phyloP scores from a whole-genome alignment of 495 filamentous ascomycete genomes.

The Xylaria cubensis region DNA sequence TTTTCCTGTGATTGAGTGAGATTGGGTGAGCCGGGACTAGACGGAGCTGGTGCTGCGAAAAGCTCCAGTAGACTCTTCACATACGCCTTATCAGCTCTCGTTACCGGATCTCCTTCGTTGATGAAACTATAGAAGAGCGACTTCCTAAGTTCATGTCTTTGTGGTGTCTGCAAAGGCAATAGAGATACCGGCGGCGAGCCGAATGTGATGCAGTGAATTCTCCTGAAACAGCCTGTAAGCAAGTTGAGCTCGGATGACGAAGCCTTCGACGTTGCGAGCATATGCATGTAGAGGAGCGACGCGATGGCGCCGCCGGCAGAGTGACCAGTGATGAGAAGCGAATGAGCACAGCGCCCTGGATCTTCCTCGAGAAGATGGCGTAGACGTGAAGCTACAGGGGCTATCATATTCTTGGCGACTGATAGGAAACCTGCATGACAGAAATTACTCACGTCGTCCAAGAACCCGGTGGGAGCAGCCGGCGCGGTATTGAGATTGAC shows the following conservation, averaged over 20 bases:
- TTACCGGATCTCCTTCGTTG: constrained; percentile 85
- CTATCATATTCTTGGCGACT: constrained; percentile 77
- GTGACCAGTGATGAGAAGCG: constrained; percentile 82
- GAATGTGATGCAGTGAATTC: constrained; percentile 82
- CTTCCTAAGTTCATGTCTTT: constrained; percentile 55
- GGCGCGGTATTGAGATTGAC: constrained; percentile 77
- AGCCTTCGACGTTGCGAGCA: constrained; percentile 63
- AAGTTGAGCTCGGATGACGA: constrained; percentile 69
- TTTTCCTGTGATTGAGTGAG: constrained; percentile 27
- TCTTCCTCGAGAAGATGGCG: constrained; percentile 72
- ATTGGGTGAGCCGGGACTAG: not conserved
- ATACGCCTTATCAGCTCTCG: constrained; percentile 76
- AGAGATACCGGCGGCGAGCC: constrained; percentile 79
- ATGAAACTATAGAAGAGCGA: constrained; percentile 77
- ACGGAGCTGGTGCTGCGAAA: constrained; percentile 67
- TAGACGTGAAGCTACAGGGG: constrained; percentile 70
- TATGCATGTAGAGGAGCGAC: constrained; percentile 76
- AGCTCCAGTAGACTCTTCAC: constrained; percentile 73
- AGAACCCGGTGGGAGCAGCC: constrained; percentile 65
- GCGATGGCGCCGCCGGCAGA: constrained; percentile 85
- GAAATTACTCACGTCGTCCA: constrained; percentile 76
- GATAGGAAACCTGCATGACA: constrained; percentile 81
- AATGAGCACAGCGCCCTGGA: constrained; percentile 67
- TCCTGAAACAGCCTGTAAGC: constrained; percentile 72
- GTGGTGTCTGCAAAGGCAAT: constrained; percentile 67